phyloP scores from a whole-genome alignment of 2,329 filamentous ascomycete genomes.

The Dactylellina leptospora region DNA sequence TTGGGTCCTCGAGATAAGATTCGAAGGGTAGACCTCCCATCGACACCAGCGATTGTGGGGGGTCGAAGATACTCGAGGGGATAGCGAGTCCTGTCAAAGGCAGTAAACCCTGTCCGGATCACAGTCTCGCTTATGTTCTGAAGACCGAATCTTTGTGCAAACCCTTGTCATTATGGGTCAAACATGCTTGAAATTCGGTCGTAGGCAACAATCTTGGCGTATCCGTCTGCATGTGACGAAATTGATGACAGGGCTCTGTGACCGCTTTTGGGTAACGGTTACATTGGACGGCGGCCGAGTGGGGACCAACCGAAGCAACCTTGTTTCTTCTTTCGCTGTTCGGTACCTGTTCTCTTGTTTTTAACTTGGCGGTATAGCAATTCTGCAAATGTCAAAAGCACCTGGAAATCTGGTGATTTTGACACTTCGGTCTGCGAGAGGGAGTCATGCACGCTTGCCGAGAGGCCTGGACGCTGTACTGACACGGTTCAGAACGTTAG shows the following conservation, averaged over 20 bases:
- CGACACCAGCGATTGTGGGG: conserved; percentile 5
- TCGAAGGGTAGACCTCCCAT: neutral
- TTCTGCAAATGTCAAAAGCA: neutral
- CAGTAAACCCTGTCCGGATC: no score
- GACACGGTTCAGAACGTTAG: conserved; percentile 35
- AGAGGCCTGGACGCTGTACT: neutral
- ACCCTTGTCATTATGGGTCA: conserved; percentile 20
- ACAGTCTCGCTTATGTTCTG: conserved; percentile 46
- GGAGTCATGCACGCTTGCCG: no score
- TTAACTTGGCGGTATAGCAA: conserved; percentile 9
- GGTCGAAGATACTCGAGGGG: conserved; percentile 8
- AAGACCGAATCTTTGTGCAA: conserved; percentile 10
- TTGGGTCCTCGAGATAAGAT: conserved; percentile 28
- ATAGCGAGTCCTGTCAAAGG: conserved; percentile 8
- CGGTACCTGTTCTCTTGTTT: conserved; percentile 30
- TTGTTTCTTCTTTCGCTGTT: conserved; percentile 48
- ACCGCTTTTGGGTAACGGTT: conserved; percentile 50
- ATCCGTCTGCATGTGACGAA: conserved; percentile 43
- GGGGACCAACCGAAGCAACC: conserved; percentile 51
- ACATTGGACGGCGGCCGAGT: conserved; percentile 35
- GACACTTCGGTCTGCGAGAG: neutral
- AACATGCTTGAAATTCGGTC: conserved; percentile 14
- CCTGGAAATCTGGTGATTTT: conserved; percentile 27
- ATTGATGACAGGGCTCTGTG: conserved; percentile 35
- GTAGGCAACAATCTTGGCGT: conserved; percentile 49